Evolutionary conservation across 2,329 filamentous ascomycete genomes (phyloP), one percentile per base, ranked within the genome.

Genomic region (Aureobasidium namibiae): DNA sequence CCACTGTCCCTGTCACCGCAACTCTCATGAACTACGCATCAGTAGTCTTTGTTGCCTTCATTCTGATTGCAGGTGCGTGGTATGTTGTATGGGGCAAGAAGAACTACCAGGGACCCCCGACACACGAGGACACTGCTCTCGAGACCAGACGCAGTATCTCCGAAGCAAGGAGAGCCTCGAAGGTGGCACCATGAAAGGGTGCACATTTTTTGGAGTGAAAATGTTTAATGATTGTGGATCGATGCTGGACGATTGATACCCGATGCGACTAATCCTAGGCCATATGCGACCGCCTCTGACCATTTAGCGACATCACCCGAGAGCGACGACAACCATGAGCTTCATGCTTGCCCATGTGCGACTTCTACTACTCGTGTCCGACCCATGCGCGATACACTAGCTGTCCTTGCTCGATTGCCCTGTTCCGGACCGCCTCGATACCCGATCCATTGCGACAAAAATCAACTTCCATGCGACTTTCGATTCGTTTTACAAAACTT

Each of bases 1-100:
- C 83, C 0, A 72, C 73, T 44, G 74, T 88, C n/a, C 83, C 83
- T 6, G 83, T 87, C 39, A 80, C 78, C 0, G 72, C 79, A 6
- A 69, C 73, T 18, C 79, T 76, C 39, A 86, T 89, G 77, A 90
- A 90, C 77, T 90, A 89, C 71, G 87, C 86, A 1, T 84, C 84
- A 14, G 87, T 85, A 34, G 87, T 90, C n/a, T 89, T 90, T 65
- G 80, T 86, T 26, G 84, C 78, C 5, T 86, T 88, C 62, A 79
- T 82, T 58, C 50, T 76, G 39, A 78, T 89, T 60, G 82, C 87
- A 1, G 78, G 76, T 10, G 70, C 74, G 8, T 90, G 86, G 86
- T 90, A 90, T 74, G 75, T 83, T 64, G 77, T 78, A 54, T 88
- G 85, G 84, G 87, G 87, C 34, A 80, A 82, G 72, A 82, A 83